phyloP scores from a whole-genome alignment of 352 stramenopile genomes.

The Phytopythium kandeliae region DNA sequence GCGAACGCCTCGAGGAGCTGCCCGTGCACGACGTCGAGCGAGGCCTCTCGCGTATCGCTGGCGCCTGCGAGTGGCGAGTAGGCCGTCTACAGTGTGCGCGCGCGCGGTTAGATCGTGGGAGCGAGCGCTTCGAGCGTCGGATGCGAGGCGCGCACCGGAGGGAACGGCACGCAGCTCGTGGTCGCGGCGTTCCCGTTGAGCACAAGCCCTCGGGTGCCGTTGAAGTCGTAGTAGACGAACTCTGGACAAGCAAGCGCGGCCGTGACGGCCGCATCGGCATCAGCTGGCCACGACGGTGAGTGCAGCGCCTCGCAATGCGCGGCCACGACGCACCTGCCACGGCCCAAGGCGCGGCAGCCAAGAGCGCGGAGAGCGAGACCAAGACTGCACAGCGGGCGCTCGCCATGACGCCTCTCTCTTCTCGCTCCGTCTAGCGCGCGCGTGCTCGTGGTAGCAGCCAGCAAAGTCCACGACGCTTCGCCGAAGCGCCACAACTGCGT shows the following conservation, averaged over 20 bases:
- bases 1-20: constrained; percentile 50
- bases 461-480: constrained; percentile 3
- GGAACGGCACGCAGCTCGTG: constrained; percentile 53
- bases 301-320: too few species aligned
- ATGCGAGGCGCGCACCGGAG: constrained; percentile 25
- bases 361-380: background rate
- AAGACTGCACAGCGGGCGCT: too few species aligned
- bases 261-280: background rate
- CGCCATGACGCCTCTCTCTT: too few species aligned
- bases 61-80: constrained; percentile 44
- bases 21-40: constrained; percentile 53
- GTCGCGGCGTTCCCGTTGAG: constrained; percentile 79
- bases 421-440: too few species aligned
- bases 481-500: constrained; percentile 2
- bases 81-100: constrained; percentile 39
- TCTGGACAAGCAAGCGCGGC: constrained; percentile 16
- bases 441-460: too few species aligned
- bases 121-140: background rate
- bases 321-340: background rate
- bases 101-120: background rate
- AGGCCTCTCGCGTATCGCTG: constrained; percentile 43
- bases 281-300: background rate
- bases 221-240: constrained; percentile 89
- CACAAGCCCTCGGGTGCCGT: constrained; percentile 65
- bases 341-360: too few species aligned